Evolutionary conservation across 2,329 filamentous ascomycete genomes (phyloP).

Genomic region (Rhinocladiella similis): DNA sequence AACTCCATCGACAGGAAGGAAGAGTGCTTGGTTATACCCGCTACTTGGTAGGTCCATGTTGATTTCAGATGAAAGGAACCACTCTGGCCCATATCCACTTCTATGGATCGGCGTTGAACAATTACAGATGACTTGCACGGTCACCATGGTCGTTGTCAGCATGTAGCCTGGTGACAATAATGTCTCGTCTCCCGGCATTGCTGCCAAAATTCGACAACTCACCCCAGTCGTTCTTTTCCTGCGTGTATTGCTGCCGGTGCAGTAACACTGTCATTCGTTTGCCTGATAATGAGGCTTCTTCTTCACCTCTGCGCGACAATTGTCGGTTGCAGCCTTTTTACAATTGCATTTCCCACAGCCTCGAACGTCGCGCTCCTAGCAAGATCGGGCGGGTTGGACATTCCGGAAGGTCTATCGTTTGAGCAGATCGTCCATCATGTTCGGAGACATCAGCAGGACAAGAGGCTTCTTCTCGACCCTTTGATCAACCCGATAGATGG

Average conservation of each 20-base stretch:
- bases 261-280: constrained; percentile 4
- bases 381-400: constrained; percentile 9
- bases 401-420: constrained; percentile 17
- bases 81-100: no score
- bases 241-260: not conserved
- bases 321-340: not conserved
- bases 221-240: constrained; percentile 12
- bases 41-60: not conserved
- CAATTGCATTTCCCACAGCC: constrained; percentile 12
- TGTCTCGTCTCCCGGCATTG: not conserved
- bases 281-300: constrained; percentile 5
- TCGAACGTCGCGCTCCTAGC: constrained; percentile 18
- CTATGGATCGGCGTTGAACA: not conserved
- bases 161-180: not conserved
- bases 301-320: constrained; percentile 1
- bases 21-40: no score
- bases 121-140: not conserved
- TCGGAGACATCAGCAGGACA: constrained; percentile 18
- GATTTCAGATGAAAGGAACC: not conserved
- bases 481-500: constrained; percentile 32
- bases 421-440: constrained; percentile 17
- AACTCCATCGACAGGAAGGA: not conserved
- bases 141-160: not conserved
- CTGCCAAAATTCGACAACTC: constrained; percentile 7
- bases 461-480: constrained; percentile 30